Evolutionary conservation across 495 filamentous ascomycete genomes (phyloP), one percentile per base, ranked within the genome.

Genomic region (Cercophora sp.): DNA sequence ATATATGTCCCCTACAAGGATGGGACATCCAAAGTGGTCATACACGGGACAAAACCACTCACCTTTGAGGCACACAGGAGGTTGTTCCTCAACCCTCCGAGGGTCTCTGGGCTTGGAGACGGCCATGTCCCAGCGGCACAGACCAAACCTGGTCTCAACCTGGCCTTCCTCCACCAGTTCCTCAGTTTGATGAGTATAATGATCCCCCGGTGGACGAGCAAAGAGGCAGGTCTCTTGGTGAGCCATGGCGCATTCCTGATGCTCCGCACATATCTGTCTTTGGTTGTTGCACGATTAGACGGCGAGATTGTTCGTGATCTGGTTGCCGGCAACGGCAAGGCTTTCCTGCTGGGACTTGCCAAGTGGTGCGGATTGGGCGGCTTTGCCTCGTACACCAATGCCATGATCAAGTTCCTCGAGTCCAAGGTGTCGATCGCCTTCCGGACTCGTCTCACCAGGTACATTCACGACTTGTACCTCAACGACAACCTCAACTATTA

Each of bases 121-220:
- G 83, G 83, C 5, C 76, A 80, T n/a, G 88, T 92, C 10, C 93
- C 93, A 4, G 88, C 94, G 5, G 79, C 87, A 5, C 85, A 93
- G 57, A 88, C 89, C 2, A 97, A 96, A 65, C 91, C 94, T 1
- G 94, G 94, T 4, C 72, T 99, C 44, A 99, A 99, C 65, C 77
- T 97, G 39, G 94, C 94, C n/a, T 99, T 99, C 64, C 70, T 99
- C 19, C 93, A 99, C 65, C 94, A 99, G 70, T 95, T 97, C 59
- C 78, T 96, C 39, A 95, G 91, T 61, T 74, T 99, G 39, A 78
- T 96, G 62, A 96, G 86, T 70, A 97, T 99, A 59, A 96, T 96
- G 92, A 87, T 97, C 53, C 94, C 94, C 8, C 74, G 91, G 58
- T 96, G 90, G 89, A 83, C 83, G 22, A 91, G 89, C 70, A 97